Conservation (phyloP, 768 basidiomycete species). For the Phylloporus arenicola region DNA sequence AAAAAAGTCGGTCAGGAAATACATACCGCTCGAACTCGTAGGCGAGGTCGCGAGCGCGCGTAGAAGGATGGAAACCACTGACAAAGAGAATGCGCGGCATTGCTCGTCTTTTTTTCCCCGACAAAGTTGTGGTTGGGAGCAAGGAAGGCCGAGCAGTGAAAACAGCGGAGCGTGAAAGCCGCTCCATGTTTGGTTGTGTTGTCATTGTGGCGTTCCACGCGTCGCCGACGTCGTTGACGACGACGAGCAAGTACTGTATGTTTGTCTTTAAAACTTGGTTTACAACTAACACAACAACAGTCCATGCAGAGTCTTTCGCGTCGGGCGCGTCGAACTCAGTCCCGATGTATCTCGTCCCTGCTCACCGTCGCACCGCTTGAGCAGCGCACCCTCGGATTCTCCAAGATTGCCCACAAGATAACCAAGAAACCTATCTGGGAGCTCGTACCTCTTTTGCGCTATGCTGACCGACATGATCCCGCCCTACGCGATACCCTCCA, state of each 20-base stretch:
- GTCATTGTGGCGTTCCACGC: constrained; percentile 31
- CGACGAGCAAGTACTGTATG: constrained; percentile 3
- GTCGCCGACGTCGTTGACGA: constrained; percentile 1
- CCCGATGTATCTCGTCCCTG: constrained; percentile 14
- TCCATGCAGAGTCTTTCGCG: constrained; percentile 19
- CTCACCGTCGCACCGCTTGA: constrained; percentile 22
- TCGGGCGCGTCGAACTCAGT: constrained; percentile 1
- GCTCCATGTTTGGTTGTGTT: constrained; percentile 28
- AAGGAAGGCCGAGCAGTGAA: constrained; percentile 11
- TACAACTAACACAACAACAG: constrained; percentile 9
- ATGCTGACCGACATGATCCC: constrained; percentile 1
- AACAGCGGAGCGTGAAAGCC: constrained; percentile 29
- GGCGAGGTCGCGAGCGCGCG: constrained; percentile 78
- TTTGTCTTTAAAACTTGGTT: neutral
- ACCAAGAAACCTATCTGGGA: constrained; percentile 40
- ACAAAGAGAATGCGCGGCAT: constrained; percentile 87
- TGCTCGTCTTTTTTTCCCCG: constrained; percentile 7
- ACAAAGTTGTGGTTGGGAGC: constrained; percentile 19
- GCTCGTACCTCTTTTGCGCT: constrained; percentile 33
- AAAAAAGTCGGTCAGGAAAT: neutral
- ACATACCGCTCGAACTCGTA: constrained; percentile 81
- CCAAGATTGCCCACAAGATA: constrained; percentile 32
- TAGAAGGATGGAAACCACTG: constrained; percentile 78
- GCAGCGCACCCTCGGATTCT: constrained; percentile 21
- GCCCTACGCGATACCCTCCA: constrained; percentile 21